Percentiles rank a stretch among this genome's conserved stretches.
Evolutionary conservation across 106 monocot species (phyloP).

Genomic region (Allium sativum): DNA sequence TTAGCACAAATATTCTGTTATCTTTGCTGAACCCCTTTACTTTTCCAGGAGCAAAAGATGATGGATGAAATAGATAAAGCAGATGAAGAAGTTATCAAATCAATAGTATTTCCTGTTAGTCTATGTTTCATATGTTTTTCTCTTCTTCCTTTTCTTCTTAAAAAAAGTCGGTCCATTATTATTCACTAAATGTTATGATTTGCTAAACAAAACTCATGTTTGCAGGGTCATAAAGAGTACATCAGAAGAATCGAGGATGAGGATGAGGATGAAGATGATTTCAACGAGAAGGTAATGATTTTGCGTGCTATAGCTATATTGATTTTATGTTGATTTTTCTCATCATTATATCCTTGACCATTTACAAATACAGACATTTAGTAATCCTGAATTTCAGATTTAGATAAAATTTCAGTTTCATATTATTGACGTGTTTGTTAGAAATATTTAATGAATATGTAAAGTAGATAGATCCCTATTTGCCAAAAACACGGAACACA

Average conservation of each 20-base stretch:
- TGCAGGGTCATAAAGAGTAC: slow-evolving; percentile 54
- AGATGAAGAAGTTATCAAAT: slow-evolving; percentile 77
- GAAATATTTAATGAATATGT: not conserved
- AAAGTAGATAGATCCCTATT: not conserved
- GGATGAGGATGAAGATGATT: not conserved
- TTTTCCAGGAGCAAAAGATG: slow-evolving; percentile 52
- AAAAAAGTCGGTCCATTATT: not conserved
- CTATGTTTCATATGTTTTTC: not conserved
- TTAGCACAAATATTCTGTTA: not conserved
- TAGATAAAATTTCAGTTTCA: not conserved
- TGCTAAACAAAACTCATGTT: not conserved
- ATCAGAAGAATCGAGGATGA: slow-evolving; percentile 47
- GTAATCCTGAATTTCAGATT: too few species aligned
- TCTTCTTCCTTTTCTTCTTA: not conserved
- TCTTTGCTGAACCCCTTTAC: slow-evolving; percentile 4
- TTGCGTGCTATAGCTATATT: slow-evolving; percentile 13
- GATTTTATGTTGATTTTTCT: not conserved
- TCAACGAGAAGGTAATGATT: slow-evolving; percentile 34
- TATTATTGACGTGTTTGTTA: not conserved
- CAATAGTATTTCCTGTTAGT: slow-evolving; percentile 57
- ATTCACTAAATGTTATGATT: not conserved
- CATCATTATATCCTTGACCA: too few species aligned
- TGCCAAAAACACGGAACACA: too few species aligned
- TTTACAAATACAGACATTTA: too few species aligned
- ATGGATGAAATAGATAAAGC: slow-evolving; percentile 56